Evolutionary conservation across 768 basidiomycete genomes (phyloP).

Genomic region (Candolleomyces efflorescens): DNA sequence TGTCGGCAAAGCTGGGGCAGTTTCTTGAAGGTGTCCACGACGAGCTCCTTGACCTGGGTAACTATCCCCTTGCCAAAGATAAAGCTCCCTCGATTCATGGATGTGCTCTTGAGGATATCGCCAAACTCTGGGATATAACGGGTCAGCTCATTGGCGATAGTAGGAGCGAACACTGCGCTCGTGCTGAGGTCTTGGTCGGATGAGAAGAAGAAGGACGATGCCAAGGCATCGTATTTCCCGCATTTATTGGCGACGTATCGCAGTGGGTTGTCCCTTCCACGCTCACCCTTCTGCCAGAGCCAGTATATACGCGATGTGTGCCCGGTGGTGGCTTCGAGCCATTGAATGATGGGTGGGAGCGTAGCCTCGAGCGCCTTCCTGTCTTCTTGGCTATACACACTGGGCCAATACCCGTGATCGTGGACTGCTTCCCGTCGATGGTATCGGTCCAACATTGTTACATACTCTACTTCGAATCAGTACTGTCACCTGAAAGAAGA

Average conservation of each 20-base stretch:
- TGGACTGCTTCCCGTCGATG: not conserved
- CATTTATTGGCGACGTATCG: not conserved
- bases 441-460: not conserved
- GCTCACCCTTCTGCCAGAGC: not conserved
- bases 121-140: not conserved
- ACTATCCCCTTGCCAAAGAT: not conserved
- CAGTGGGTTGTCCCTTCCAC: not conserved
- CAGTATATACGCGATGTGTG: not conserved
- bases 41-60: not conserved
- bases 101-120: not conserved
- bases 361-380: not conserved
- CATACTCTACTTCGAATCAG: not conserved
- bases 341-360: not conserved
- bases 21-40: not conserved
- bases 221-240: not conserved
- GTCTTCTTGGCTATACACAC: not conserved
- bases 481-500: too few relatives aligned
- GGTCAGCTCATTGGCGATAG: not conserved
- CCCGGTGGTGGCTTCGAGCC: not conserved
- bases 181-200: not conserved
- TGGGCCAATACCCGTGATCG: not conserved
- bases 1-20: not conserved
- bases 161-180: not conserved
- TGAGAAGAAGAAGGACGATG: not conserved
- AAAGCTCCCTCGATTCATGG: not conserved